Evolutionary conservation across 257 asterid genomes (phyloP), one percentile per base, ranked within the genome.

Genomic region (Forsythia viridissima): DNA sequence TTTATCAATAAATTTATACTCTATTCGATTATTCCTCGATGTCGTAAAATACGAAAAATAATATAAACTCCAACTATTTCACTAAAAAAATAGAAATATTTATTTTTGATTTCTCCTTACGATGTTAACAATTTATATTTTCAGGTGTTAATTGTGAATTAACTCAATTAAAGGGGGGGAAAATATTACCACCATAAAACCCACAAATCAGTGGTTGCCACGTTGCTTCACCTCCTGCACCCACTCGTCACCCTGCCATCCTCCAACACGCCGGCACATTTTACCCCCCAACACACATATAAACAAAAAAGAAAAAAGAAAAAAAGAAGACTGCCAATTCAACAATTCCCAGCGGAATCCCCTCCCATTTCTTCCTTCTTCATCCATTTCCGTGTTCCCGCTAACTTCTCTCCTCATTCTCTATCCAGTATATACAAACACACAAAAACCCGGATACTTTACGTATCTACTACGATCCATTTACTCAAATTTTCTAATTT

Each of bases 401-500:
- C 84, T 48, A 83, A 86, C 82, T 76, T 83, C 74, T 80, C 85
- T 86, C 85, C 77, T 80, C 65, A 42, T 80, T 85, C 70, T 81
- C 46, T 63, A 70, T 73, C 72, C 74, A 48, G 34, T 39, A n/a
- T 30, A 75, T 24, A 15, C 74, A 63, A 38, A 70, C 63, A 15
- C 66, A 59, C 78, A 5, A 21, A 15, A 30, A 24, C 11, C 11
- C 8, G 3, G 21, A 12, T 70, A 30, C 70, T 30, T 24, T 24
- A 63, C 70, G 37, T 63, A 24, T 63, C 16, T 63, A 10, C 70
- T 63, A 11, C 39, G 70, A 63, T 63, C 36, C 24, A 24, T 24
- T 21, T 3, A 63, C 70, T 24, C 70, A 63, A 63, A 7, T 30
- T 12, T 30, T 16, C 5, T 65, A 37, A 6, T 57, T 39, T 41